phyloP scores from a whole-genome alignment of 164 flowering plant genomes.

The Piper longum region DNA sequence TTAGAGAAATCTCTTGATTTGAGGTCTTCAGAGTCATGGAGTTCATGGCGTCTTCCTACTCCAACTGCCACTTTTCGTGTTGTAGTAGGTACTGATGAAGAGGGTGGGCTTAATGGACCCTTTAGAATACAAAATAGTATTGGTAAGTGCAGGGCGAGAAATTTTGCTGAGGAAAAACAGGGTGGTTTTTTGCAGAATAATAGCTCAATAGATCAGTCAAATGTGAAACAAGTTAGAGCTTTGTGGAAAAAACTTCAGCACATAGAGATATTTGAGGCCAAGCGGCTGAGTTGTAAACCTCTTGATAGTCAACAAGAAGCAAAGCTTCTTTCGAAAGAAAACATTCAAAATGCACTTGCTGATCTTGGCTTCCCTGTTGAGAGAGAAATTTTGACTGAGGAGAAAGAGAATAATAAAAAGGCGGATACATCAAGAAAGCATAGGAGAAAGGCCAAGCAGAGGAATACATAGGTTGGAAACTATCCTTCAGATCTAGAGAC shows the following conservation, averaged over 20 bases:
- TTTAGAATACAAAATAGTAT: slow-evolving; percentile 38
- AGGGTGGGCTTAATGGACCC: slow-evolving; percentile 39
- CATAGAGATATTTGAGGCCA: slow-evolving; percentile 82
- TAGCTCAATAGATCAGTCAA: too few species aligned
- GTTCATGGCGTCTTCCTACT: slow-evolving; percentile 77
- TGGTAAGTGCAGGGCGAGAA: slow-evolving; percentile 8
- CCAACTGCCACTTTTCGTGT: slow-evolving; percentile 88
- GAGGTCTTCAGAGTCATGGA: slow-evolving; percentile 87
- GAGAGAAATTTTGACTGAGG: slow-evolving; percentile 23
- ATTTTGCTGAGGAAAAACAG: slow-evolving; percentile 15
- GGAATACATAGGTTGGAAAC: slow-evolving; percentile 20
- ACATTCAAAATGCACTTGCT: slow-evolving; percentile 52
- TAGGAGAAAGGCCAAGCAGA: slow-evolving; percentile 50
- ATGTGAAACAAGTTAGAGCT: too few species aligned
- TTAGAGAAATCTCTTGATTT: slow-evolving; percentile 67
- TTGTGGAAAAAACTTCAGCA: slow-evolving; percentile 87
- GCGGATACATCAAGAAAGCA: slow-evolving; percentile 45
- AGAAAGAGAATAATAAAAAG: slow-evolving; percentile 35
- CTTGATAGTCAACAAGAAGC: slow-evolving; percentile 92
- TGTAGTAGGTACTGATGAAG: slow-evolving; percentile 68
- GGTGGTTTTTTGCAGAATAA: slow-evolving; percentile 52
- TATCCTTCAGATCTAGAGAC: slow-evolving; percentile 12
- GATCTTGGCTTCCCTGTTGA: slow-evolving; percentile 65
- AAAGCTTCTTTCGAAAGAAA: slow-evolving; percentile 49
- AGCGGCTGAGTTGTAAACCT: slow-evolving; percentile 49